phyloP scores from a whole-genome alignment of 2,329 filamentous ascomycete genomes.

The Fusarium austroafricanum region DNA sequence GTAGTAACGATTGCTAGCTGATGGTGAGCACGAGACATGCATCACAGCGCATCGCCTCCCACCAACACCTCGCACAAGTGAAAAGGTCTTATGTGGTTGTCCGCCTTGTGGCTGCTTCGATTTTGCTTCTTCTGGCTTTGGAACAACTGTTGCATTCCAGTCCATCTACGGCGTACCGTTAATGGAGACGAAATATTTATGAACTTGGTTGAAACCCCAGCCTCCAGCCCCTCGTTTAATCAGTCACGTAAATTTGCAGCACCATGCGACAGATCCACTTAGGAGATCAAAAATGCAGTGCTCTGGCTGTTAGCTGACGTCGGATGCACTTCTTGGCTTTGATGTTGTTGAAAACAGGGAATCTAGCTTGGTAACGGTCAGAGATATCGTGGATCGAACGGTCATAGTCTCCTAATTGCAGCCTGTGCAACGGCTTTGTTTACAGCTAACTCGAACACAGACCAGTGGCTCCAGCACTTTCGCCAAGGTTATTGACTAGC shows the following conservation, averaged over 20 bases:
- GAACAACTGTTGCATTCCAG: conserved; percentile 10
- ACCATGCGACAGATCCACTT: conserved; percentile 26
- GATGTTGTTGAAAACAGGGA: conserved; percentile 29
- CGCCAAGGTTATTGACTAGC: conserved; percentile 27
- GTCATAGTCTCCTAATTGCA: conserved; percentile 15
- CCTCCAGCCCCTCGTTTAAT: conserved; percentile 43
- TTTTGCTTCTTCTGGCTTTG: conserved; percentile 25
- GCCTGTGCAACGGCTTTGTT: conserved; percentile 11
- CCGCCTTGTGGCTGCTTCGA: conserved; percentile 27
- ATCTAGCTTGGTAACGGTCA: conserved; percentile 25
- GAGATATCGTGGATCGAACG: too few species aligned
- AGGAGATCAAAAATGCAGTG: conserved; percentile 19
- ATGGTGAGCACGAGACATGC: conserved; percentile 36
- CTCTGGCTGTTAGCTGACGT: conserved; percentile 31
- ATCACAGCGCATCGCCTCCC: conserved; percentile 35
- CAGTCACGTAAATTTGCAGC: conserved; percentile 45
- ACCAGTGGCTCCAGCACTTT: conserved; percentile 12
- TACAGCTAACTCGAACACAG: conserved; percentile 5
- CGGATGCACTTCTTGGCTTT: conserved; percentile 32
- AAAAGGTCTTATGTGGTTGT: conserved; percentile 9
- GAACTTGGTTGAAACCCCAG: conserved; percentile 24
- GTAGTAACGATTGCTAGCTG: neutral
- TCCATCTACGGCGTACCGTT: neutral
- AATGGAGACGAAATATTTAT: conserved; percentile 27
- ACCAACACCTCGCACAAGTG: conserved; percentile 25